A percentile compares a stretch with the other conserved stretches of the same genome.
These are phyloP conservation scores for Neurospora africana DNA, from an alignment of 495 filamentous ascomycete genomes.

Conservation along the genomic window DNA sequence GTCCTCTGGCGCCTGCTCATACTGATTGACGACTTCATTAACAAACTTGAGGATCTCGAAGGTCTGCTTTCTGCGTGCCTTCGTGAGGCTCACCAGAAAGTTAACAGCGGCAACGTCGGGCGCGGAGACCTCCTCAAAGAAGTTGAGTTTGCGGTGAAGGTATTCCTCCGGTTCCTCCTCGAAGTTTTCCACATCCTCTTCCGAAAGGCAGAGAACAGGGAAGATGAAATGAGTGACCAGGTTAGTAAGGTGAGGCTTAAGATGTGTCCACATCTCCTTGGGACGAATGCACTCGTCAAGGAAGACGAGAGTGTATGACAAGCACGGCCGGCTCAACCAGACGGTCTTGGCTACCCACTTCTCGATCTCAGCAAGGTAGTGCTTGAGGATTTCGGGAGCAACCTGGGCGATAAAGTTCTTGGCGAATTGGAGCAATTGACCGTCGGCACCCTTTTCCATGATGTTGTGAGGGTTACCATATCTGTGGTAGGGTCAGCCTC, in stretches of 20 bases:
- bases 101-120: constrained; percentile 96
- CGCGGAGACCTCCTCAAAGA: constrained; percentile 91
- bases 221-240: constrained; percentile 90
- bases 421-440: constrained; percentile 66
- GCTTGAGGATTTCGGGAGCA: constrained; percentile 88
- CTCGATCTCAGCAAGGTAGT: constrained; percentile 85
- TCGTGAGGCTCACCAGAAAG: constrained; percentile 89
- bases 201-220: constrained; percentile 83
- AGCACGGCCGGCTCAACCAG: constrained; percentile 88
- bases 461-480: constrained; percentile 73
- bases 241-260: constrained; percentile 86
- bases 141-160: constrained; percentile 92
- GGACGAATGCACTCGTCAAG: constrained; percentile 96
- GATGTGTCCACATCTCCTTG: constrained; percentile 87
- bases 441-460: constrained; percentile 50
- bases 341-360: constrained; percentile 91
- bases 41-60: constrained; percentile 89
- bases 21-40: constrained; percentile 81
- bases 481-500: constrained; percentile 37
- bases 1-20: constrained; percentile 68
- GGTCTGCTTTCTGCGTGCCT: constrained; percentile 88
- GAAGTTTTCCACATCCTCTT: constrained; percentile 90
- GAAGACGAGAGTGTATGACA: constrained; percentile 86
- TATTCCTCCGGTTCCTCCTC: constrained; percentile 91
- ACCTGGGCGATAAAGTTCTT: constrained; percentile 87